phyloP scores from a whole-genome alignment of 176 grass and related monocot species.

The Zoysia pacifica region DNA sequence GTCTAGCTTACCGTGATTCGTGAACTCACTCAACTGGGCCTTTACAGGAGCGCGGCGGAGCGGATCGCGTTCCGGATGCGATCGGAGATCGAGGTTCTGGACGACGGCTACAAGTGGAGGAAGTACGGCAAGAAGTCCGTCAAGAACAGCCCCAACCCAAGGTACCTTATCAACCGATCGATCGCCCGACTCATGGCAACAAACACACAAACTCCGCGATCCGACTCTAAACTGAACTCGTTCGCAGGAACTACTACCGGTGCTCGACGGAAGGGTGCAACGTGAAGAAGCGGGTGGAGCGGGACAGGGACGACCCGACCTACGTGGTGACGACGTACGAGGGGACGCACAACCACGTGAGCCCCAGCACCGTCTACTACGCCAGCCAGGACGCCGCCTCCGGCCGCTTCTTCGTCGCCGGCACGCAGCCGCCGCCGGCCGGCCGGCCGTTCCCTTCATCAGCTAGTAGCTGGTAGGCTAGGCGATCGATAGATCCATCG shows the following conservation, averaged over 20 bases:
- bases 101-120: conserved; percentile 94
- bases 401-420: conserved; percentile 84
- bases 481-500: too few relatives aligned
- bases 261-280: conserved; percentile 92
- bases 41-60: conserved; percentile 30
- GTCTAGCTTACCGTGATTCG: too few relatives aligned
- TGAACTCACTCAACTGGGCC: too few relatives aligned
- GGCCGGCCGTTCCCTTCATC: too few relatives aligned
- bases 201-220: too few relatives aligned
- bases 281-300: conserved; percentile 96
- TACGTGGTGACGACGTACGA: conserved; percentile 97
- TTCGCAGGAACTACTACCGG: conserved; percentile 85
- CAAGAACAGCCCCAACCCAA: conserved; percentile 94
- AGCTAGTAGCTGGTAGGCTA: too few relatives aligned
- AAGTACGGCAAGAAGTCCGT: conserved; percentile 98
- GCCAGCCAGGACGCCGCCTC: conserved; percentile 79
- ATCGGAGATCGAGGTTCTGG: conserved; percentile 69
- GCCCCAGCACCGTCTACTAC: conserved; percentile 87
- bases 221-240: too few relatives aligned
- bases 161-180: background rate
- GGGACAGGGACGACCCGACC: conserved; percentile 76
- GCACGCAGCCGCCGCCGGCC: conserved; percentile 38
- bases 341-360: conserved; percentile 82
- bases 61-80: conserved; percentile 84
- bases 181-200: too few relatives aligned